A percentile compares a stretch with the other conserved stretches of the same genome.
Conservation (phyloP, 1,139 yeast genomes). For the Spathaspora sp. region DNA sequence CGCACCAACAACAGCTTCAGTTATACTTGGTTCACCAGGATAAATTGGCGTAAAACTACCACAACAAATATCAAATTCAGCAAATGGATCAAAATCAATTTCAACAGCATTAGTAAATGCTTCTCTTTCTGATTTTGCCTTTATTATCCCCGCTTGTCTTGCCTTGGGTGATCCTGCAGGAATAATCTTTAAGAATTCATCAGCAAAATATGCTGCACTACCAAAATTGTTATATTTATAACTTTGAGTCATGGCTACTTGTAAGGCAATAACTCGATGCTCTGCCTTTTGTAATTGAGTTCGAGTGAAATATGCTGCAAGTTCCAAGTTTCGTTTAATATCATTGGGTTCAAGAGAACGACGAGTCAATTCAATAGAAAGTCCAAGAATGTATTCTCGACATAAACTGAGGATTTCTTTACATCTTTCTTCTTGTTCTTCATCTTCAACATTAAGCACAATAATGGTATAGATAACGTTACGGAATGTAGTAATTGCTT, state of each 20-base stretch:
- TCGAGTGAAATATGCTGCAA: conserved; percentile 93
- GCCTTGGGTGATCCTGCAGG: conserved; percentile 71
- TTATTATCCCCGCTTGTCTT: conserved; percentile 83
- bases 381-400: conserved; percentile 88
- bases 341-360: conserved; percentile 72
- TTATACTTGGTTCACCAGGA: conserved; percentile 63
- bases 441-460: conserved; percentile 67
- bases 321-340: conserved; percentile 81
- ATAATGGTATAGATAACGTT: conserved; percentile 74
- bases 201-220: conserved; percentile 88
- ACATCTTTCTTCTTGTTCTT: conserved; percentile 77
- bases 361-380: conserved; percentile 86
- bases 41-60: conserved; percentile 87
- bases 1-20: conserved; percentile 92
- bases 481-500: conserved; percentile 79
- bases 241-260: conserved; percentile 92
- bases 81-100: conserved; percentile 88
- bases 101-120: conserved; percentile 79
- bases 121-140: conserved; percentile 72
- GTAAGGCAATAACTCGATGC: conserved; percentile 84
- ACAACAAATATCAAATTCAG: conserved; percentile 89
- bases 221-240: conserved; percentile 86
- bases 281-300: conserved; percentile 71
- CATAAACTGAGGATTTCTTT: conserved; percentile 70
- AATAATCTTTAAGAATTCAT: conserved; percentile 69